Evolutionary conservation across 2,329 filamentous ascomycete genomes (phyloP).

Genomic region (Fusarium redolens): DNA sequence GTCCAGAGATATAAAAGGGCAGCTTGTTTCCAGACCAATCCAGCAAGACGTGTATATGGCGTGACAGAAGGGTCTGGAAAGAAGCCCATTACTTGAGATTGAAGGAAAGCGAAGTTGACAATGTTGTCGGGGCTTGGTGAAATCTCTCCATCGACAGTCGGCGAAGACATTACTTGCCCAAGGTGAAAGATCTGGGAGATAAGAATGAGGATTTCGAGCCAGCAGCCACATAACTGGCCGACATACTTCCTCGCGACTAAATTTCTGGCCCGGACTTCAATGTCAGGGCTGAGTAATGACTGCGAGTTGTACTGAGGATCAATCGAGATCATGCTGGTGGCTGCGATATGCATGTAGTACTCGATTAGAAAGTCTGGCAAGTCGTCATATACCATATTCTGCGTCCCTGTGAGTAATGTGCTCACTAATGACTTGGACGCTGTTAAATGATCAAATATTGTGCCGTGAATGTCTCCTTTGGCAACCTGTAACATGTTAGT

Average conservation of each 20-base stretch:
- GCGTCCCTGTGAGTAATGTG: slow-evolving; percentile 49
- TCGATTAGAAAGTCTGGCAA: slow-evolving; percentile 60
- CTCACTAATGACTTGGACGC: slow-evolving; percentile 57
- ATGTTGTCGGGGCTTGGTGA: slow-evolving; percentile 55
- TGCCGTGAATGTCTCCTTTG: slow-evolving; percentile 58
- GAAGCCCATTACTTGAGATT: slow-evolving; percentile 56
- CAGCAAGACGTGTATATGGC: slow-evolving; percentile 54
- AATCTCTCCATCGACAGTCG: slow-evolving; percentile 43
- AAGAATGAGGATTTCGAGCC: slow-evolving; percentile 52
- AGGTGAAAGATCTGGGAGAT: slow-evolving; percentile 57
- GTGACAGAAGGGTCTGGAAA: slow-evolving; percentile 50
- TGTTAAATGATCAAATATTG: slow-evolving; percentile 58
- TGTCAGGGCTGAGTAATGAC: slow-evolving; percentile 47
- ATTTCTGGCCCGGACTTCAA: slow-evolving; percentile 46
- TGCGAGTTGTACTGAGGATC: slow-evolving; percentile 46
- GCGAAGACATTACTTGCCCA: slow-evolving; percentile 54
- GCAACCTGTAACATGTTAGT: slow-evolving; percentile 47
- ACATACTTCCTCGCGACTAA: slow-evolving; percentile 49
- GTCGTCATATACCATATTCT: slow-evolving; percentile 49
- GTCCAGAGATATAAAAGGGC: slow-evolving; percentile 57
- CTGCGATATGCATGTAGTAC: slow-evolving; percentile 60
- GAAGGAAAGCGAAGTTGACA: slow-evolving; percentile 56
- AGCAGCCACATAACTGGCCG: slow-evolving; percentile 54
- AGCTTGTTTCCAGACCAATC: slow-evolving; percentile 58
- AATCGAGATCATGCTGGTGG: slow-evolving; percentile 60